These are phyloP conservation scores for Xylariales sp. DNA, from an alignment of 2,329 filamentous ascomycete species.

Conservation along the genomic window DNA sequence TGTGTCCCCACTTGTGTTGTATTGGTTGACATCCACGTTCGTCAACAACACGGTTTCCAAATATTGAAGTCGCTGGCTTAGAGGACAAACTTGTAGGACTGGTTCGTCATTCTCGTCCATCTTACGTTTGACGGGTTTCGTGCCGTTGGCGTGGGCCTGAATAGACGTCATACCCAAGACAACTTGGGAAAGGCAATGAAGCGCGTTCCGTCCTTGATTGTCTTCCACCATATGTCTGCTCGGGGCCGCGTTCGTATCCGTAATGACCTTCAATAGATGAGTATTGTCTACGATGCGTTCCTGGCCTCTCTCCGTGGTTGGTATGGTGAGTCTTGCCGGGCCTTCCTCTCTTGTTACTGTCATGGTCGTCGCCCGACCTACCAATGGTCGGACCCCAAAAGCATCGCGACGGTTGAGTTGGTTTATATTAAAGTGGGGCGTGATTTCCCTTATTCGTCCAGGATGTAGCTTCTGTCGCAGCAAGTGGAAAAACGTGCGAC, in stretches of 20 bases:
- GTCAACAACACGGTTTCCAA: conserved; percentile 29
- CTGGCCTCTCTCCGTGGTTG: conserved; percentile 15
- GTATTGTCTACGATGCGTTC: conserved; percentile 23
- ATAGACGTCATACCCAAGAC: conserved; percentile 33
- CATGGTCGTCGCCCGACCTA: conserved; percentile 12
- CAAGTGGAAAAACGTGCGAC: conserved; percentile 27
- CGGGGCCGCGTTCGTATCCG: conserved; percentile 20
- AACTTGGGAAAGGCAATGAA: conserved; percentile 54
- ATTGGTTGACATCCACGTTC: conserved; percentile 46
- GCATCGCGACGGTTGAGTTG: conserved; percentile 42
- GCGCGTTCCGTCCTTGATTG: conserved; percentile 46
- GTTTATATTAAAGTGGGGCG: conserved; percentile 22
- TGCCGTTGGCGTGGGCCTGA: conserved; percentile 23
- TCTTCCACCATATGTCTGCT: conserved; percentile 33
- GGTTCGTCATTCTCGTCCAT: conserved; percentile 20
- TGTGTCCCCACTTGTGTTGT: conserved; percentile 47
- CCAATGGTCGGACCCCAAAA: conserved; percentile 31
- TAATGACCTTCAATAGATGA: conserved; percentile 33
- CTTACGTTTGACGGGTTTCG: conserved; percentile 35
- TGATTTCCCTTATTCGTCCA: conserved; percentile 15
- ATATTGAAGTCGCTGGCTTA: conserved; percentile 14
- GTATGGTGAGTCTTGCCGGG: conserved; percentile 17
- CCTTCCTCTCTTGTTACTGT: conserved; percentile 4
- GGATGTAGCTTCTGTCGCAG: conserved; percentile 21
- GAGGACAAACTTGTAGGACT: conserved; percentile 8